Evolutionary conservation across 352 stramenopile genomes (phyloP).

Genomic region (Phytophthora brassicae): DNA sequence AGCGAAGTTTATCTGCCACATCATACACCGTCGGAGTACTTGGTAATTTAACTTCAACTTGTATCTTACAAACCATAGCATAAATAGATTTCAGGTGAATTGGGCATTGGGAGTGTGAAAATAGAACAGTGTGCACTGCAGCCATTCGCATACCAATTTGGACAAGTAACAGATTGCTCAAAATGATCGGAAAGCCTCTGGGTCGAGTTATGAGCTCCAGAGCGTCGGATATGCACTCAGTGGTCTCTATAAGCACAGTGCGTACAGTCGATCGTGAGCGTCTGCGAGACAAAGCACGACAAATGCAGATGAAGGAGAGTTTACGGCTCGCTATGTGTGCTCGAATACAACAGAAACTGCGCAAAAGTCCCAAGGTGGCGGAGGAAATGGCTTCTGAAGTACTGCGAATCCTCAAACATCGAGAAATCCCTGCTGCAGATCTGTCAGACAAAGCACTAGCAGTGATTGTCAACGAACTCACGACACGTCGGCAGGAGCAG

Average conservation of each 20-base stretch:
- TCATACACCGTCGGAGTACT: too few relatives aligned
- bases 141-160: slow-evolving; percentile 1
- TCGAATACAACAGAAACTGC: slow-evolving; percentile 70
- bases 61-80: too few relatives aligned
- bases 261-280: slow-evolving; percentile 67
- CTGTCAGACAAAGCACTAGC: slow-evolving; percentile 45
- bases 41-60: too few relatives aligned
- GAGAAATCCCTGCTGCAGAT: slow-evolving; percentile 33
- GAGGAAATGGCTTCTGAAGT: slow-evolving; percentile 64
- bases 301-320: slow-evolving; percentile 76
- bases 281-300: slow-evolving; percentile 64
- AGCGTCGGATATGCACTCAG: slow-evolving; percentile 42
- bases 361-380: slow-evolving; percentile 63
- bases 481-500: slow-evolving; percentile 39
- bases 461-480: slow-evolving; percentile 47
- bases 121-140: slow-evolving; percentile 8
- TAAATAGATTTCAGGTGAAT: too few relatives aligned
- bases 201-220: slow-evolving; percentile 28
- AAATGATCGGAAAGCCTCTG: slow-evolving; percentile 44
- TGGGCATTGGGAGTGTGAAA: too few relatives aligned
- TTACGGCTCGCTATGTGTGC: slow-evolving; percentile 67
- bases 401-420: slow-evolving; percentile 53
- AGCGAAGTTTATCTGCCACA: too few relatives aligned
- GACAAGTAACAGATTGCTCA: not conserved
- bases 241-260: slow-evolving; percentile 36